Base-by-base conservation (phyloP, 2,329 filamentous ascomycete genomes). In the Beauveria australis region DNA sequence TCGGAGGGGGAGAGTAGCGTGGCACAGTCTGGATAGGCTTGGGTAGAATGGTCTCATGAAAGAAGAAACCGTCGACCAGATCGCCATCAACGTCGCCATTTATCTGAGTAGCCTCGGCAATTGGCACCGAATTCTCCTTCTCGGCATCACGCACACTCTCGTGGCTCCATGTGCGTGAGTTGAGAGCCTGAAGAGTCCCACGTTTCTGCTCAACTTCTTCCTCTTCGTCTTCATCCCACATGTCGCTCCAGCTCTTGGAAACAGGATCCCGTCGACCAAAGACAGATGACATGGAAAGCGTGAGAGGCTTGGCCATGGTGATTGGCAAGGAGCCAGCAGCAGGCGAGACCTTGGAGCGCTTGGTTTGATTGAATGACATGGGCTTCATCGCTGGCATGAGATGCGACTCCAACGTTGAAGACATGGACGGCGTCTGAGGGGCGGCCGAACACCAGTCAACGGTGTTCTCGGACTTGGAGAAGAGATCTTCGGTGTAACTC, bases 171-270 rank as follows among this genome's bases (percentile, higher is more conserved):
- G 87, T 89, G 65, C 89, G 82, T 60, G 87, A 84, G 71, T 91
- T 91, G 68, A 89, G 80, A 71, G 86, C 78, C 74, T 88, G 83
- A 28, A 89, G 75, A 44, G 67, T 62, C 58, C 68, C 66, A 46
- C 70, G 64, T 71, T 88, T 83, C 64, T 82, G 82, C 62, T 77
- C 75, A 63, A 81, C 81, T 69, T 88, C 84, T 67, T 89, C 84
- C 64, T 89, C 86, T 65, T 89, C 87, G 69, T 94, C 92, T 51
- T 80, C 78, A 59, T 97, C 93, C 88, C 92, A 97, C 73, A 97
- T 86, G 73, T 99, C 94, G 70, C 92, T 96, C 94, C 94, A 99
- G 79, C 94, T 97, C 87, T 97, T 97, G 61, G 94, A 96, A 53
- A 95, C 90, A 53, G 83, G 79, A 51, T 93, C 89, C 71, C 89